Evolutionary conservation across 805 yeast species (phyloP).

Genomic region (Candida hungchunana): DNA sequence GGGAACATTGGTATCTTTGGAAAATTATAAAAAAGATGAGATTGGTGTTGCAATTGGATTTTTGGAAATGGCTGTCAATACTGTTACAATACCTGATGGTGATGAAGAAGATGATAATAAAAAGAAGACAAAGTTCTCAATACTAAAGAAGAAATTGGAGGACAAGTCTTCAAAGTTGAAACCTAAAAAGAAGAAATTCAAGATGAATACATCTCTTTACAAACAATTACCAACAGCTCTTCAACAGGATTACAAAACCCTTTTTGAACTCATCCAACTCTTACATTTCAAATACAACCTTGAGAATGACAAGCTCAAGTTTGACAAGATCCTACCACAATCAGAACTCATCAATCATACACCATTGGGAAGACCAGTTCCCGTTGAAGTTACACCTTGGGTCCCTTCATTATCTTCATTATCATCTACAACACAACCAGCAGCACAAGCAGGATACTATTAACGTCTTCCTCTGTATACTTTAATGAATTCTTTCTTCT

Average conservation of each 20-base stretch:
- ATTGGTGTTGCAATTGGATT: conserved; percentile 46
- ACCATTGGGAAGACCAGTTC: conserved; percentile 26
- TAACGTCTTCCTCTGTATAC: conserved; percentile 27
- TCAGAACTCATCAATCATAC: conserved; percentile 13
- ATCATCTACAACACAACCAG: conserved; percentile 1
- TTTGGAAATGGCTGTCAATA: conserved; percentile 32
- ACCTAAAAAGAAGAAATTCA: conserved; percentile 7
- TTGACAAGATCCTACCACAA: conserved; percentile 13
- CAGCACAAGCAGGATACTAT: not conserved
- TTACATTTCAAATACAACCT: conserved; percentile 39
- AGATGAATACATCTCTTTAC: conserved; percentile 6
- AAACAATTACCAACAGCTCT: conserved; percentile 8
- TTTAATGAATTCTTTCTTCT: conserved; percentile 41
- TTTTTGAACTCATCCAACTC: conserved; percentile 39
- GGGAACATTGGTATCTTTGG: conserved; percentile 41
- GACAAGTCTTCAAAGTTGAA: conserved; percentile 7
- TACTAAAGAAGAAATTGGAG: conserved; percentile 16
- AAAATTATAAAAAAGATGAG: conserved; percentile 39
- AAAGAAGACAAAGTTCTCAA: conserved; percentile 14
- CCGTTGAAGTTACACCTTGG: conserved; percentile 19
- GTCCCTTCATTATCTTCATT: conserved; percentile 8
- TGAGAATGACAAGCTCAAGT: conserved; percentile 34
- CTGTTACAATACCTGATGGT: conserved; percentile 26
- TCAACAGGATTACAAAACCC: conserved; percentile 32
- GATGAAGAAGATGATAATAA: conserved; percentile 5